Percentiles rank a stretch among this genome's conserved stretches.
Conservation (phyloP, 2,329 filamentous ascomycete species). For the Hypoxylon sp. region DNA sequence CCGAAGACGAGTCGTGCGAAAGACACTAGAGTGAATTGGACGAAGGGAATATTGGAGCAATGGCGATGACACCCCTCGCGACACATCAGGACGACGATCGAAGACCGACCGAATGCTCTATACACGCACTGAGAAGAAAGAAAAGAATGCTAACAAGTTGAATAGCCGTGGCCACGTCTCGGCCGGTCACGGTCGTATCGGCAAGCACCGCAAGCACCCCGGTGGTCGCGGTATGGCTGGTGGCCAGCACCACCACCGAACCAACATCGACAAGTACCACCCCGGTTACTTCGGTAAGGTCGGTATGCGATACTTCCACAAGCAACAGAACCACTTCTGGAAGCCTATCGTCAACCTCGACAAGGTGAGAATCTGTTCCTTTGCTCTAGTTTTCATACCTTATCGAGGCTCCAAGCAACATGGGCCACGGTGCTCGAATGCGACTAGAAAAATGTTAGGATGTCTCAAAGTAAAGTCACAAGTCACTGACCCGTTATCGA, state of each 20-base stretch:
- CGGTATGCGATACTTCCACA: slow-evolving; percentile 96
- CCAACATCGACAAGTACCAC: slow-evolving; percentile 84
- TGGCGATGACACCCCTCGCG: slow-evolving; percentile 20
- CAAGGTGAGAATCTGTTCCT: slow-evolving; percentile 70
- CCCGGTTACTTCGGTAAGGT: slow-evolving; percentile 99
- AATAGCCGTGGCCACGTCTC: slow-evolving; percentile 94
- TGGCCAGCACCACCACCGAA: slow-evolving; percentile 99
- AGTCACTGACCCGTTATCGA: slow-evolving; percentile 17
- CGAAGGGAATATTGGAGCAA: not conserved
- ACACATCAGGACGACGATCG: slow-evolving; percentile 15
- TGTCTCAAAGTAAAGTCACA: not conserved
- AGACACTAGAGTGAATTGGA: not conserved
- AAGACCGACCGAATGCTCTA: slow-evolving; percentile 4
- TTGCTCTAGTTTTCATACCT: not conserved
- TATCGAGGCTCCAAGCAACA: not conserved
- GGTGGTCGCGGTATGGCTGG: slow-evolving; percentile 89
- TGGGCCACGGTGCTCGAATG: not conserved
- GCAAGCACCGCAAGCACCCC: slow-evolving; percentile 96
- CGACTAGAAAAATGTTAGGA: not conserved
- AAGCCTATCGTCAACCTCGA: slow-evolving; percentile 99
- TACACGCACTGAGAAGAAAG: not conserved
- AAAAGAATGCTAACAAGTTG: slow-evolving; percentile 44
- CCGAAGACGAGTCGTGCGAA: not conserved
- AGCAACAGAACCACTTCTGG: slow-evolving; percentile 95
- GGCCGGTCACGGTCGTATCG: slow-evolving; percentile 96